These are phyloP conservation scores for Hymenoscyphus albidus DNA, from an alignment of 2,329 filamentous ascomycete species.

Conservation along the genomic window DNA sequence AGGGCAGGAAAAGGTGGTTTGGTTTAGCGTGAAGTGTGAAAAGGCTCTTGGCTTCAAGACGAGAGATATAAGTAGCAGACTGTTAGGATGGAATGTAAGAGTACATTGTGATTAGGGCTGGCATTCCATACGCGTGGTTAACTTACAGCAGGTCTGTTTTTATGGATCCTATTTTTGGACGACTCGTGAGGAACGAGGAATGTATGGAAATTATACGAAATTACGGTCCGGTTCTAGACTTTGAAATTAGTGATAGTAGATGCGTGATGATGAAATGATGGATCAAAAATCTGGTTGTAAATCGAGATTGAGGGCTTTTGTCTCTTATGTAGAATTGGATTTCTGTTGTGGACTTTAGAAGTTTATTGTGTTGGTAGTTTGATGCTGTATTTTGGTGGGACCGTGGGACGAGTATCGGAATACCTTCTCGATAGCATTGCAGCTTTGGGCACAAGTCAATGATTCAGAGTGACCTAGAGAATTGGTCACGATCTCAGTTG, in stretches of 20 bases:
- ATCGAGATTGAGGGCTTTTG: too few relatives aligned
- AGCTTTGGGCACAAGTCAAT: background rate
- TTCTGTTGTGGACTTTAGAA: too few relatives aligned
- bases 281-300: background rate
- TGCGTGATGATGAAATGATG: background rate
- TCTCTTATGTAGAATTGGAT: too few relatives aligned
- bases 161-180: background rate
- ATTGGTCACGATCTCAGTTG: background rate
- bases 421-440: too few relatives aligned
- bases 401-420: too few relatives aligned
- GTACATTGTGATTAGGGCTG: background rate
- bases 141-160: background rate
- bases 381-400: too few relatives aligned
- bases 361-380: too few relatives aligned
- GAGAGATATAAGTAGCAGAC: background rate
- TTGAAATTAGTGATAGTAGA: background rate
- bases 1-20: background rate
- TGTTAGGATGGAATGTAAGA: background rate
- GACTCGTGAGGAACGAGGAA: background rate
- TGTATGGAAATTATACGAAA: background rate
- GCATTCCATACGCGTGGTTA: slow-evolving; percentile 5
- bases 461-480: background rate
- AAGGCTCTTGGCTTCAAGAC: background rate
- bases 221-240: background rate
- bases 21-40: background rate